These are phyloP conservation scores for Coleophoma eucalyptorum DNA, from an alignment of 2,329 filamentous ascomycete species.

Conservation along the genomic window DNA sequence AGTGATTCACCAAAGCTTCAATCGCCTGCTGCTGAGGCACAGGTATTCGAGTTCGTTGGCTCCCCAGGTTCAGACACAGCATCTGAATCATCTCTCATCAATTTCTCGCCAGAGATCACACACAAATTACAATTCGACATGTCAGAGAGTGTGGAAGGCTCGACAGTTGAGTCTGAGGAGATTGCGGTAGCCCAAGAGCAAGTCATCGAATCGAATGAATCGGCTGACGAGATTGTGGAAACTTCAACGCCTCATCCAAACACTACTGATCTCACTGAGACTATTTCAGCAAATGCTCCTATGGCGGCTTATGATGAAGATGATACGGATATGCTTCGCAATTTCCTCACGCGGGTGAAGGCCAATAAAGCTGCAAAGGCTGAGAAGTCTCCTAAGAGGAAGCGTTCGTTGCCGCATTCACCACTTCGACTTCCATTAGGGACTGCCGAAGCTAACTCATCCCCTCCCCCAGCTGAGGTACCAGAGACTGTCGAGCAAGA, in stretches of 20 bases:
- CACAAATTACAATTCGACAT: not conserved
- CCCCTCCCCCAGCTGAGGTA: slow-evolving; percentile 14
- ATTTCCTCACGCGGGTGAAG: slow-evolving; percentile 30
- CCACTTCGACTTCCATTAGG: slow-evolving; percentile 24
- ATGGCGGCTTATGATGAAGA: slow-evolving; percentile 18
- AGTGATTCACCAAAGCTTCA: too few species aligned
- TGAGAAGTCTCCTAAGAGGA: slow-evolving; percentile 16
- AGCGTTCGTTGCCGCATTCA: slow-evolving; percentile 25
- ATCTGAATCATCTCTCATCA: not conserved
- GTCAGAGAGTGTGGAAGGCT: too few species aligned
- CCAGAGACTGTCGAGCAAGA: slow-evolving; percentile 20
- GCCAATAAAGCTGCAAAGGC: slow-evolving; percentile 31
- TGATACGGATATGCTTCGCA: slow-evolving; percentile 31
- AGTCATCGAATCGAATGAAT: slow-evolving; percentile 2
- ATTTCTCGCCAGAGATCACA: not conserved
- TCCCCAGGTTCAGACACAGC: not conserved
- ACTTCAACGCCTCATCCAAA: slow-evolving; percentile 8
- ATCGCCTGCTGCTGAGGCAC: too few species aligned
- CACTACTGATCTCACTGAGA: slow-evolving; percentile 7
- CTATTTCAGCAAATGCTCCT: slow-evolving; percentile 9
- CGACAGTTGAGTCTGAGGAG: too few species aligned
- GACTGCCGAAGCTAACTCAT: slow-evolving; percentile 12
- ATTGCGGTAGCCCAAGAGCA: too few species aligned
- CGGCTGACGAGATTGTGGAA: slow-evolving; percentile 3
- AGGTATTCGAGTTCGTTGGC: not conserved